Percentiles rank a stretch among this genome's conserved stretches.
phyloP scores from a whole-genome alignment of 106 monocot genomes.

The Allium sativum region DNA sequence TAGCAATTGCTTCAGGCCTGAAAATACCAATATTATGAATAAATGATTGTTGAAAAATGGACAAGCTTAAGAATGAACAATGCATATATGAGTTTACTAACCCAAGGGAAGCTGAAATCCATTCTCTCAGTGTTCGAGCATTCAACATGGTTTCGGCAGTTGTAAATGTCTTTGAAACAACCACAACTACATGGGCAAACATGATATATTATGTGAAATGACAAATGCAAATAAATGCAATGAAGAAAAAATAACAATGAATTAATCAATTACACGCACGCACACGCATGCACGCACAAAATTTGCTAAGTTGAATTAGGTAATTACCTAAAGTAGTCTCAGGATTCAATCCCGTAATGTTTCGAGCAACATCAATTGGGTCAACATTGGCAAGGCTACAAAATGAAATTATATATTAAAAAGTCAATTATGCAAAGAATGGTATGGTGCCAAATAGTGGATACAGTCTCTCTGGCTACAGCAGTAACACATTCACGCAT shows the following conservation, averaged over 20 bases:
- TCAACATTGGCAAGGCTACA: constrained; percentile 97
- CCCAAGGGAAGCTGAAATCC: constrained; percentile 83
- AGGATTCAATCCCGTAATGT: constrained; percentile 62
- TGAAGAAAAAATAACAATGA: background rate
- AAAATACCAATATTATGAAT: constrained; percentile 9
- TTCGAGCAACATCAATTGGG: constrained; percentile 82
- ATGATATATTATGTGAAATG: background rate
- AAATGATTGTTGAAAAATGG: background rate
- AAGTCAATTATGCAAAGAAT: no score
- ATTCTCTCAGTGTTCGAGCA: constrained; percentile 89
- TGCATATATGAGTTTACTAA: constrained; percentile 13
- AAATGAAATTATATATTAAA: background rate
- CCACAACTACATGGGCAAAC: constrained; percentile 48
- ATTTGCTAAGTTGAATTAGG: background rate
- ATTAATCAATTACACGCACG: no score
- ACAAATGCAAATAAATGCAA: background rate
- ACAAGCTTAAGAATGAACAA: constrained; percentile 1
- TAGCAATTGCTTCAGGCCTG: constrained; percentile 80
- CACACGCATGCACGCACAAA: no score
- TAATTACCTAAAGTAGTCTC: constrained; percentile 80
- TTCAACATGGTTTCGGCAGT: constrained; percentile 98
- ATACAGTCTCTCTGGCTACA: no score
- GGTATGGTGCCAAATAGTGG: no score
- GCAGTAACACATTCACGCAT: no score
- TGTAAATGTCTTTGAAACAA: constrained; percentile 97